Evolutionary conservation across 2,329 filamentous ascomycete species (phyloP).

Genomic region (Aspergillus awamori): DNA sequence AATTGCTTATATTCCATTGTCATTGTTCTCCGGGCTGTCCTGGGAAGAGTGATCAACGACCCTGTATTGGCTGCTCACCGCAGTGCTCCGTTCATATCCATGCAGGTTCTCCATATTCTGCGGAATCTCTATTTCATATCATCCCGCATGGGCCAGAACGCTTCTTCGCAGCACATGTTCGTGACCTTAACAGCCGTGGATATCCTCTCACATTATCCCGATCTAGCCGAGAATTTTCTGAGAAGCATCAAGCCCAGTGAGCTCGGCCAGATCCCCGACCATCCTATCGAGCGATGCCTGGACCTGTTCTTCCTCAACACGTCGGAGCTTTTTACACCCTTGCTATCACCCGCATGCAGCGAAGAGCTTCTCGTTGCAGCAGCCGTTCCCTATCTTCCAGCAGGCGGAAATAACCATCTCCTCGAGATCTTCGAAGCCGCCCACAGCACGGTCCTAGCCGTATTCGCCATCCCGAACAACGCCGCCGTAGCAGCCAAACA

Average conservation of each 20-base stretch:
- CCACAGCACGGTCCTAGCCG: conserved; percentile 78
- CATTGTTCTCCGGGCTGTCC: conserved; percentile 72
- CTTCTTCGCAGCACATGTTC: conserved; percentile 83
- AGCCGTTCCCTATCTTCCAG: conserved; percentile 71
- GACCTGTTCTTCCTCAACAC: conserved; percentile 88
- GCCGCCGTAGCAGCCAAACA: conserved; percentile 69
- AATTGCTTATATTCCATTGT: conserved; percentile 75
- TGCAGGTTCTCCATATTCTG: conserved; percentile 72
- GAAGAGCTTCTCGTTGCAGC: conserved; percentile 75
- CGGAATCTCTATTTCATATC: conserved; percentile 83
- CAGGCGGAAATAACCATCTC: conserved; percentile 60
- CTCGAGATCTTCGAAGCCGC: conserved; percentile 83
- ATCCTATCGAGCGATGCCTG: conserved; percentile 71
- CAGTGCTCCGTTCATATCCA: conserved; percentile 67
- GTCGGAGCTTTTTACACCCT: conserved; percentile 77
- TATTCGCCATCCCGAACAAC: conserved; percentile 78
- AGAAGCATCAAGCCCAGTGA: conserved; percentile 61
- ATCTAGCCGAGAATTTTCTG: conserved; percentile 68
- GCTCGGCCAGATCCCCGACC: conserved; percentile 59
- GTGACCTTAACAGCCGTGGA: conserved; percentile 82
- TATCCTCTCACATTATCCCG: conserved; percentile 71
- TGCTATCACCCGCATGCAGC: conserved; percentile 66
- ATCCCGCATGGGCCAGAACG: conserved; percentile 68
- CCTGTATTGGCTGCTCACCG: conserved; percentile 55
- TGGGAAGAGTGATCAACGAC: conserved; percentile 67